Percentiles rank a stretch among this genome's conserved stretches.
Conservation (phyloP, 1,284 basidiomycete genomes). For the Mycosarcoma mackinlayi region DNA sequence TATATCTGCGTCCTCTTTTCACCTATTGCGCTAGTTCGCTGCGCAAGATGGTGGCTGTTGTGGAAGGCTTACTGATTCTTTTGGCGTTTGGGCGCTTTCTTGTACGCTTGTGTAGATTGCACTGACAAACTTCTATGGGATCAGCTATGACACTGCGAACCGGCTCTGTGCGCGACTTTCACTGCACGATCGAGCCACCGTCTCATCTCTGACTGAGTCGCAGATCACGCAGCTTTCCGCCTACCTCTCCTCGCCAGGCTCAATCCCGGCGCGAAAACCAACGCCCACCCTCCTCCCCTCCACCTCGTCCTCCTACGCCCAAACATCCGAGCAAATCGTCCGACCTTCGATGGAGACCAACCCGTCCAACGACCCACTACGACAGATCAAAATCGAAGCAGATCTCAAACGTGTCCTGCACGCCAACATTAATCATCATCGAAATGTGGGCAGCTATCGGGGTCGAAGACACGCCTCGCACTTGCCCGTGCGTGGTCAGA, state of each 20-base stretch:
- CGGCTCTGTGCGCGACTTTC: constrained; percentile 87
- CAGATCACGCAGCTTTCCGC: constrained; percentile 87
- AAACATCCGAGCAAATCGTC: background rate
- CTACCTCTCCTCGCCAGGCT: constrained; percentile 83
- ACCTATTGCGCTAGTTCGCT: too few species aligned
- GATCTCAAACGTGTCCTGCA: constrained; percentile 81
- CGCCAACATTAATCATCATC: constrained; percentile 88
- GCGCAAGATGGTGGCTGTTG: background rate
- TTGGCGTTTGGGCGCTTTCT: background rate
- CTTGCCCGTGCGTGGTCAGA: constrained; percentile 88
- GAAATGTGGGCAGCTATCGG: constrained; percentile 87
- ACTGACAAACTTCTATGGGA: constrained; percentile 83
- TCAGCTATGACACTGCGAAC: constrained; percentile 79
- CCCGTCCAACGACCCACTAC: constrained; percentile 71
- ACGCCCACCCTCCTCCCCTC: constrained; percentile 16
- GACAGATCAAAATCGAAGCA: constrained; percentile 81
- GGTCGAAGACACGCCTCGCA: constrained; percentile 88
- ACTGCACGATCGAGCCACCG: constrained; percentile 80
- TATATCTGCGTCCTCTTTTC: constrained; percentile 5
- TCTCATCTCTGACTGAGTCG: constrained; percentile 79
- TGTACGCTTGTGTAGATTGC: constrained; percentile 75
- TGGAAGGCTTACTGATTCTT: background rate
- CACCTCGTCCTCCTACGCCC: constrained; percentile 1
- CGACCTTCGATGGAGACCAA: constrained; percentile 53
- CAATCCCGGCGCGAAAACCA: constrained; percentile 74